These are phyloP conservation scores for Monosporascus sp. DNA, from an alignment of 2,329 filamentous ascomycete genomes.

Conservation along the genomic window DNA sequence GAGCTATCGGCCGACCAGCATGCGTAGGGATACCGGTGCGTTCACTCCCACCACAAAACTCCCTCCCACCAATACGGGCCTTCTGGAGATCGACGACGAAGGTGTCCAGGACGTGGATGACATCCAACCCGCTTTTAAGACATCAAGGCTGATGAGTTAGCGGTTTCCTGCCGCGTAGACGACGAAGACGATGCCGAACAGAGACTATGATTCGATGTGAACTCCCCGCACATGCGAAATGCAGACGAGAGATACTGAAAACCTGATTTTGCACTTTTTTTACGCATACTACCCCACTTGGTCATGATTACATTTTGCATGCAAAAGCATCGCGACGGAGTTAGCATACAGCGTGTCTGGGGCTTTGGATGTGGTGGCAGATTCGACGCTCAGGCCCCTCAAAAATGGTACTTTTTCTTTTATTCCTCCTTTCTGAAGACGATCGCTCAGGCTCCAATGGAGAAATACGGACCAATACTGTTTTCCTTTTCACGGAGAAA, in stretches of 20 bases:
- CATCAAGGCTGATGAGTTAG: slow-evolving; percentile 16
- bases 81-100: slow-evolving; percentile 26
- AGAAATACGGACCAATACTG: not conserved
- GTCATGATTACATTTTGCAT: slow-evolving; percentile 7
- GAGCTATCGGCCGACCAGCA: slow-evolving; percentile 48
- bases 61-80: slow-evolving; percentile 11
- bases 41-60: slow-evolving; percentile 16
- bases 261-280: slow-evolving; percentile 2
- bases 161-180: slow-evolving; percentile 7
- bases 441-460: not conserved
- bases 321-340: slow-evolving; percentile 21
- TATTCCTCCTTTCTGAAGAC: not conserved
- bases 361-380: not conserved
- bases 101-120: slow-evolving; percentile 25
- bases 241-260: not conserved
- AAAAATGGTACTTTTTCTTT: not conserved
- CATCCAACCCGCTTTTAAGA: slow-evolving; percentile 19
- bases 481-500: not conserved
- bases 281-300: slow-evolving; percentile 6
- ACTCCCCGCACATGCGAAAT: not conserved
- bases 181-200: not conserved
- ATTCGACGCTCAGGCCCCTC: not conserved
- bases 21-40: slow-evolving; percentile 41
- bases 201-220: not conserved
- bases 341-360: slow-evolving; percentile 13